Percentiles rank a stretch among this genome's conserved stretches.
Conservation (phyloP, 495 filamentous ascomycete genomes). For the Sphaerosporella brunnea region DNA sequence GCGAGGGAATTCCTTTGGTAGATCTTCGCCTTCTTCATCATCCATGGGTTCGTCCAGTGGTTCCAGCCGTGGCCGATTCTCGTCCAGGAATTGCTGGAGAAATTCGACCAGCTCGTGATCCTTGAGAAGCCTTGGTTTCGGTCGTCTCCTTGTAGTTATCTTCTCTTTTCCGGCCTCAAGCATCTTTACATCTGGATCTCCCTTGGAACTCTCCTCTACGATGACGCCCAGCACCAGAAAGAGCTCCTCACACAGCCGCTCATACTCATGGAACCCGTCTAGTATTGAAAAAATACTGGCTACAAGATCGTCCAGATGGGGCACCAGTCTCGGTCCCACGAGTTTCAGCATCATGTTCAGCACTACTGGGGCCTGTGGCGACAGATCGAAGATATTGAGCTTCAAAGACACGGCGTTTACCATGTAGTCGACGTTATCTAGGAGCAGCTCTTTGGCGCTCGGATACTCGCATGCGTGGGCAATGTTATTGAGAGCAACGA, state of each 20-base stretch:
- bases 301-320: slow-evolving; percentile 81
- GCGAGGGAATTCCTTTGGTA: slow-evolving; percentile 15
- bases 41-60: slow-evolving; percentile 24
- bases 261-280: slow-evolving; percentile 86
- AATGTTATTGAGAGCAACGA: slow-evolving; percentile 64
- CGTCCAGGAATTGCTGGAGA: slow-evolving; percentile 19
- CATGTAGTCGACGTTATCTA: slow-evolving; percentile 92
- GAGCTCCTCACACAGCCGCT: slow-evolving; percentile 63
- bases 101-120: slow-evolving; percentile 24
- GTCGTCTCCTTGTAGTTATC: not conserved
- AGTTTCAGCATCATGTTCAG: slow-evolving; percentile 87
- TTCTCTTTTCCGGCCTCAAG: slow-evolving; percentile 28
- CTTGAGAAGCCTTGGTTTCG: slow-evolving; percentile 18
- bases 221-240: slow-evolving; percentile 67
- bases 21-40: slow-evolving; percentile 15
- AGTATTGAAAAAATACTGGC: slow-evolving; percentile 77
- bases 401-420: slow-evolving; percentile 80
- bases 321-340: slow-evolving; percentile 61
- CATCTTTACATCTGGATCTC: slow-evolving; percentile 32
- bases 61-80: slow-evolving; percentile 22
- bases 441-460: slow-evolving; percentile 57
- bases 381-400: slow-evolving; percentile 78
- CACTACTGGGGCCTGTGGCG: slow-evolving; percentile 76
- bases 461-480: slow-evolving; percentile 57
- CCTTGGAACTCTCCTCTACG: slow-evolving; percentile 60